phyloP scores from a whole-genome alignment of 164 flowering plant genomes.

The Amborella trichopoda region DNA sequence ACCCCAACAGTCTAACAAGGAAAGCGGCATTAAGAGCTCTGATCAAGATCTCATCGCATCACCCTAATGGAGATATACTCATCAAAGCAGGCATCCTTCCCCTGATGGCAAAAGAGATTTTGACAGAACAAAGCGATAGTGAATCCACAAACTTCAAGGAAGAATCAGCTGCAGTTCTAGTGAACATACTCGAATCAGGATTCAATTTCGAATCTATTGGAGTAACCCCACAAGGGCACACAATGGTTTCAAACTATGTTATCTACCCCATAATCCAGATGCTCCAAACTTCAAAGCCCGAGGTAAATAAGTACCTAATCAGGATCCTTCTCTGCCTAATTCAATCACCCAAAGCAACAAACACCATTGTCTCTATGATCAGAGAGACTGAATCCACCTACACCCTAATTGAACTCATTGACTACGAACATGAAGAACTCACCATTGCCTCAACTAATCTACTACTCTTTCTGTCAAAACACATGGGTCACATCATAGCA shows the following conservation, averaged over 20 bases:
- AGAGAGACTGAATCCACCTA: slow-evolving; percentile 56
- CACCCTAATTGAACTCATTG: slow-evolving; percentile 43
- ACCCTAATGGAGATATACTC: slow-evolving; percentile 29
- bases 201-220: slow-evolving; percentile 27
- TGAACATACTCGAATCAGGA: slow-evolving; percentile 57
- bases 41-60: slow-evolving; percentile 38
- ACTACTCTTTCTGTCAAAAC: slow-evolving; percentile 34
- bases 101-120: slow-evolving; percentile 54
- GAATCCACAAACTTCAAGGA: slow-evolving; percentile 36
- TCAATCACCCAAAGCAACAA: slow-evolving; percentile 28
- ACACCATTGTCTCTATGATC: slow-evolving; percentile 31
- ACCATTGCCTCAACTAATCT: slow-evolving; percentile 45
- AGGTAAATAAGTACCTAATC: slow-evolving; percentile 38
- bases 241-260: slow-evolving; percentile 50
- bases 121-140: slow-evolving; percentile 23
- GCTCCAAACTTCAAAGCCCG: slow-evolving; percentile 37
- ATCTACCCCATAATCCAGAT: slow-evolving; percentile 36
- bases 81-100: slow-evolving; percentile 43
- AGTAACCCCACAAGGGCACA: slow-evolving; percentile 44
- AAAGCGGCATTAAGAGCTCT: slow-evolving; percentile 52
- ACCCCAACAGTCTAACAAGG: slow-evolving; percentile 25
- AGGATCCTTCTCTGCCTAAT: slow-evolving; percentile 41
- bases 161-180: slow-evolving; percentile 49
- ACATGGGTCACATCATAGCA: slow-evolving; percentile 49
- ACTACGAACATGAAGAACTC: slow-evolving; percentile 44